Percentiles rank a stretch among this genome's conserved stretches.
These are phyloP conservation scores for Pinus albicaulis DNA, from an alignment of 75 land plant species.

Conservation along the genomic window DNA sequence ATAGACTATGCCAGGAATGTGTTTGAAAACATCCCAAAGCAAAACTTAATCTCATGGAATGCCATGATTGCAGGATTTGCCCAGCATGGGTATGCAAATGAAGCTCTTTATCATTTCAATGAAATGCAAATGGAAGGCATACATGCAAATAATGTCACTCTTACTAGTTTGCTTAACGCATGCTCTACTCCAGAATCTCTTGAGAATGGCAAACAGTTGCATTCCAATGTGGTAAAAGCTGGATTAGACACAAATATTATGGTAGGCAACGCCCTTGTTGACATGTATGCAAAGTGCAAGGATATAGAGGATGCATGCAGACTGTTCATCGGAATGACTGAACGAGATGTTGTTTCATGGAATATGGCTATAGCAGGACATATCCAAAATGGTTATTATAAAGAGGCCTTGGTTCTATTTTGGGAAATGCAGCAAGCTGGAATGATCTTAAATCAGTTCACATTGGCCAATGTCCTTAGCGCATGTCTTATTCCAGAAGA, in stretches of 20 bases:
- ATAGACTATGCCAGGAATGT: slow-evolving; percentile 15
- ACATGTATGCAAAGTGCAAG: slow-evolving; percentile 40
- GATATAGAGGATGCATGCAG: slow-evolving; percentile 17
- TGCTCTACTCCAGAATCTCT: slow-evolving; percentile 10
- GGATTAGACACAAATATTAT: slow-evolving; percentile 15
- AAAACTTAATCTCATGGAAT: slow-evolving; percentile 34
- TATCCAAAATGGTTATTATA: slow-evolving; percentile 11
- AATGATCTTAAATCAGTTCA: slow-evolving; percentile 47
- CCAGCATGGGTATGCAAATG: slow-evolving; percentile 10
- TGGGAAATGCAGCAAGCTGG: slow-evolving; percentile 22
- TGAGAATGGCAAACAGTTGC: slow-evolving; percentile 25
- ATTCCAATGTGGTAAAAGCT: slow-evolving; percentile 22
- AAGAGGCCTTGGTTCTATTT: slow-evolving; percentile 20
- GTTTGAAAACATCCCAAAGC: slow-evolving; percentile 20
- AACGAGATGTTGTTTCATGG: slow-evolving; percentile 37
- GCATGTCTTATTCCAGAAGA: slow-evolving; percentile 61
- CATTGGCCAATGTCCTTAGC: slow-evolving; percentile 62
- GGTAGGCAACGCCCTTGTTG: slow-evolving; percentile 32
- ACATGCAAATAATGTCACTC: slow-evolving; percentile 26
- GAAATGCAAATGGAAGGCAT: slow-evolving; percentile 15
- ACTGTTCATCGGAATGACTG: slow-evolving; percentile 28
- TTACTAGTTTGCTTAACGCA: slow-evolving; percentile 27
- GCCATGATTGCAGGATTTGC: slow-evolving; percentile 36
- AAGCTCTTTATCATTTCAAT: slow-evolving; percentile 24
- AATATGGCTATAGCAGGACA: slow-evolving; percentile 32